Percentiles rank a stretch among this genome's conserved stretches.
Conservation (phyloP, 306 rosid genomes). For the Cicer cuneatum region DNA sequence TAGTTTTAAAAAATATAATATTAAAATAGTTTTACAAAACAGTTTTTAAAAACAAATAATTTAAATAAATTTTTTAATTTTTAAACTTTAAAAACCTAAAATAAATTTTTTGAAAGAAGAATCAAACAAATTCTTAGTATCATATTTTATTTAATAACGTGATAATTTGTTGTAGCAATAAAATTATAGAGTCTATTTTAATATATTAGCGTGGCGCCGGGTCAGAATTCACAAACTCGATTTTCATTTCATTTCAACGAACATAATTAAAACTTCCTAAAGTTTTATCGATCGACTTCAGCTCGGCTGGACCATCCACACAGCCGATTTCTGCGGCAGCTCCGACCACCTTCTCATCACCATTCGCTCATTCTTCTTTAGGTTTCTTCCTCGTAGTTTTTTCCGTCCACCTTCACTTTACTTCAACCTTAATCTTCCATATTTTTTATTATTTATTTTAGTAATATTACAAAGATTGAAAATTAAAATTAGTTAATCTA, state of each 20-base stretch:
- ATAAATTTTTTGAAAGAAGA: too few species aligned
- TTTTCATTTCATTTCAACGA: slow-evolving; percentile 14
- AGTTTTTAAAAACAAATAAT: too few species aligned
- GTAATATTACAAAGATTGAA: neutral
- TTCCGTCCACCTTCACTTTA: neutral
- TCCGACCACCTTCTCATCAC: slow-evolving; percentile 42
- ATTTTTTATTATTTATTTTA: neutral
- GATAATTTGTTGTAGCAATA: too few species aligned
- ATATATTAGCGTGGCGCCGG: too few species aligned
- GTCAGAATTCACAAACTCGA: neutral
- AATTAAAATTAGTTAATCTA: neutral
- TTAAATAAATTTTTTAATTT: too few species aligned
- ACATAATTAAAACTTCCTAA: neutral
- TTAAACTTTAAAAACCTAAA: too few species aligned
- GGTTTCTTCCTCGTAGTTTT: slow-evolving; percentile 37
- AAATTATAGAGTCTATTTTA: too few species aligned
- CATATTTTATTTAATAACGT: too few species aligned
- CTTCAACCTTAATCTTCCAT: neutral
- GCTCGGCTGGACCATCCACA: slow-evolving; percentile 42
- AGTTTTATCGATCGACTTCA: slow-evolving; percentile 38
- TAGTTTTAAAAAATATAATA: too few species aligned
- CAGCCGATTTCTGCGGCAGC: slow-evolving; percentile 44
- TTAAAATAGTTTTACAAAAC: too few species aligned
- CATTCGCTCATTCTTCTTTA: slow-evolving; percentile 31
- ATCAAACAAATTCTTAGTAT: too few species aligned